Evolutionary conservation across 805 yeast genomes (phyloP), one percentile per base, ranked within the genome.

Genomic region (Yarrowia osloensis): DNA sequence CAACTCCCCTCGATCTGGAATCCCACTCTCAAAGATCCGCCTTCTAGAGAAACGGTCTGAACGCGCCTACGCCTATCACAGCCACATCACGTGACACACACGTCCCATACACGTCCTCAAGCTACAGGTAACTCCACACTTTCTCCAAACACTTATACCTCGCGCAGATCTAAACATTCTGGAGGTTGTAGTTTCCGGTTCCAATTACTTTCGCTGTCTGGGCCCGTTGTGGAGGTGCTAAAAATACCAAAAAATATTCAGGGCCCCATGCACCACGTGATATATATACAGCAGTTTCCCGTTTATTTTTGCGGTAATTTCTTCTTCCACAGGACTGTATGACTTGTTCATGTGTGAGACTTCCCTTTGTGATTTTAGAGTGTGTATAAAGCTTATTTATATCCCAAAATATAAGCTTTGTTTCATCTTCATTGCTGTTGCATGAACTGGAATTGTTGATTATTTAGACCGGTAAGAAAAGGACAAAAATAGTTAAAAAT

Each of bases 401-500:
- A 2, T 1, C 31, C 17, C 12, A 17, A 50, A 22, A 26, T 8
- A 22, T 28, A 63, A 24, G 31, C 22, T 29, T 39, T 24, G 62
- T 40, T 42, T 44, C 62, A 54, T 54, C 47, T 61, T 44, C 62
- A 33, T 54, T 54, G 62, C 62, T 54, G 44, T 31, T 50, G 55
- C 57, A 50, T 50, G 39, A 42, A 11, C 9, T 17, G 31, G 49
- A 1, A 15, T 15, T 4, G 31, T 28, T 8, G 31, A 28, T 4
- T 28, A n/a, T n/a, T n/a, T n/a, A n/a, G n/a, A n/a, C n/a, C n/a
- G n/a, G n/a, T n/a, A n/a, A n/a, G n/a, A n/a, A n/a, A n/a, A n/a
- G n/a, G n/a, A n/a, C n/a, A n/a, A n/a, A n/a, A n/a, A n/a, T n/a
- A n/a, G n/a, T n/a, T n/a, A n/a, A n/a, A n/a, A n/a, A n/a, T n/a